Conservation (phyloP, 305 asterid species). For the Striga hermonthica region DNA sequence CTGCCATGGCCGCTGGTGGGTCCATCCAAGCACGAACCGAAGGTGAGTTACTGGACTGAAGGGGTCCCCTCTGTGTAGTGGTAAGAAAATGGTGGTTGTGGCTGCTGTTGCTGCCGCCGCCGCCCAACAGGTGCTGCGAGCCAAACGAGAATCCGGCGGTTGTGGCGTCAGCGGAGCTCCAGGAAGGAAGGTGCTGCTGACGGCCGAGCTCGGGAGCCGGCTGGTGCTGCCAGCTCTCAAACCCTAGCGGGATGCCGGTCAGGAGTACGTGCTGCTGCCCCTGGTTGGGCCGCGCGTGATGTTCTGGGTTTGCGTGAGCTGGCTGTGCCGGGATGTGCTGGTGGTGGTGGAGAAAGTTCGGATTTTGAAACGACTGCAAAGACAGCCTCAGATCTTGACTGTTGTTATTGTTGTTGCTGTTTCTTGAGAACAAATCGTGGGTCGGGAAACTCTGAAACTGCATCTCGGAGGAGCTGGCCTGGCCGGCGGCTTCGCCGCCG, state of each 20-base stretch:
- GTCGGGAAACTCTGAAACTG: conserved; percentile 56
- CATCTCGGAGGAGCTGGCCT: conserved; percentile 54
- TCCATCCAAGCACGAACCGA: conserved; percentile 96
- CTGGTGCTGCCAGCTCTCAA: conserved; percentile 55
- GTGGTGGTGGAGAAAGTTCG: conserved; percentile 50
- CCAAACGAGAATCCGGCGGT: too few relatives aligned
- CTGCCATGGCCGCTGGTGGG: conserved; percentile 51
- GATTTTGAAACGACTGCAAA: conserved; percentile 86
- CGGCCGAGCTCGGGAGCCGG: conserved; percentile 36
- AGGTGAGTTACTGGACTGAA: conserved; percentile 98
- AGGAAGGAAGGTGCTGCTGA: conserved; percentile 34
- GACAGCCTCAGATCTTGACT: conserved; percentile 81
- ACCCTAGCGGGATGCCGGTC: conserved; percentile 52
- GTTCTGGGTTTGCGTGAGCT: too few relatives aligned
- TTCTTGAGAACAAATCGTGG: neutral
- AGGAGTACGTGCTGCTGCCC: conserved; percentile 25
- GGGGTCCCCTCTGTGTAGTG: conserved; percentile 96
- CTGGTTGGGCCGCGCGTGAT: conserved; percentile 36
- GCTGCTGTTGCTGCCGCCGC: conserved; percentile 45
- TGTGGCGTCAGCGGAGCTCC: conserved; percentile 49
- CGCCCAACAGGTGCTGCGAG: conserved; percentile 22
- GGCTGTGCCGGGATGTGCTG: too few relatives aligned
- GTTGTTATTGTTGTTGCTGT: conserved; percentile 38
- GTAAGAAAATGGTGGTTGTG: conserved; percentile 54
- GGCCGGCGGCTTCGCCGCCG: conserved; percentile 44